phyloP scores from a whole-genome alignment of 805 yeast species.

The Lipomyces sp. region DNA sequence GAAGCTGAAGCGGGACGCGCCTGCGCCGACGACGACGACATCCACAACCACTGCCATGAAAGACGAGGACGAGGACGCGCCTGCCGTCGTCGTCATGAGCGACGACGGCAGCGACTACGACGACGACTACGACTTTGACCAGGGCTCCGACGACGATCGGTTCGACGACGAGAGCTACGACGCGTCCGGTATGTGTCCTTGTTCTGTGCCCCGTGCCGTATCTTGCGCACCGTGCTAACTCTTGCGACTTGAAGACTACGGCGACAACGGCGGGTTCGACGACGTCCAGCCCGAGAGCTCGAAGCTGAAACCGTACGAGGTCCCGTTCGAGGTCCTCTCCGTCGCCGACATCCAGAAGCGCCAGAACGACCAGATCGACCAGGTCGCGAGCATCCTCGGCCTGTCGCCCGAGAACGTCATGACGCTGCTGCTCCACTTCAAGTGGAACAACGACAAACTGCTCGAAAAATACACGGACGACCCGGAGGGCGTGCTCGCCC shows the following conservation, averaged over 20 bases:
- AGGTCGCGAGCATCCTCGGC: conserved; percentile 42
- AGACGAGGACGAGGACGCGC: background rate
- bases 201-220: background rate
- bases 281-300: conserved; percentile 29
- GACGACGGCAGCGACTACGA: conserved; percentile 22
- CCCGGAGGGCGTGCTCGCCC: conserved; percentile 38
- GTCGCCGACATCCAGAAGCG: conserved; percentile 30
- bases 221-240: background rate
- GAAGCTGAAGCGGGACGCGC: background rate
- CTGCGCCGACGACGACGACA: too few relatives aligned
- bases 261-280: conserved; percentile 30
- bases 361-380: conserved; percentile 39
- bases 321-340: conserved; percentile 30
- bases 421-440: conserved; percentile 47
- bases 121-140: conserved; percentile 25
- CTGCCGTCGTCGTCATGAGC: conserved; percentile 11
- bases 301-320: conserved; percentile 30
- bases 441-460: conserved; percentile 59
- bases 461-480: conserved; percentile 54
- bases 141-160: conserved; percentile 23
- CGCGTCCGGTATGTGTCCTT: conserved; percentile 18
- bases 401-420: conserved; percentile 43
- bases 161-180: conserved; percentile 25
- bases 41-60: too few relatives aligned
- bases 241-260: conserved; percentile 6